Percentiles rank a stretch among this genome's conserved stretches.
phyloP scores from a whole-genome alignment of 257 asterid species.

The Solanum okadae region DNA sequence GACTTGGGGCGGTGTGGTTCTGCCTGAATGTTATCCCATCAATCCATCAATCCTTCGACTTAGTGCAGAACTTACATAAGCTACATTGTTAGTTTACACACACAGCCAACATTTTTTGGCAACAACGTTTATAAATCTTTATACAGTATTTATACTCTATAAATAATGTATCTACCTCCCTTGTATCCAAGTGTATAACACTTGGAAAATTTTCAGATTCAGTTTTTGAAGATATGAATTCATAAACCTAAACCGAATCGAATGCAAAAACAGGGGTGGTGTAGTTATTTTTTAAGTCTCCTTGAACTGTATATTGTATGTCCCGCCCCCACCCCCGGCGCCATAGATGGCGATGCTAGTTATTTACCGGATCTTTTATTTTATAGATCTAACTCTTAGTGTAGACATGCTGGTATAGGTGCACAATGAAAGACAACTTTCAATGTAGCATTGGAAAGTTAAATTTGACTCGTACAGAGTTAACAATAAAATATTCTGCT shows the following conservation, averaged over 20 bases:
- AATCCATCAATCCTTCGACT: slow-evolving; percentile 8
- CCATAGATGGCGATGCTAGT: background rate
- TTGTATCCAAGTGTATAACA: background rate
- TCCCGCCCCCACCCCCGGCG: background rate
- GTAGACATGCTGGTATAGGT: background rate
- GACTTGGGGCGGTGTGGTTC: slow-evolving; percentile 1
- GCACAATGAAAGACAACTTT: background rate
- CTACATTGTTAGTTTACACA: background rate
- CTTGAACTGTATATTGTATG: background rate
- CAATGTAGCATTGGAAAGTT: background rate
- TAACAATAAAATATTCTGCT: background rate
- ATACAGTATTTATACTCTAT: background rate
- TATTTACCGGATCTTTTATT: background rate
- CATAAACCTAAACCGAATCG: background rate
- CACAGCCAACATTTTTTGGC: background rate
- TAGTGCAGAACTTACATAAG: background rate
- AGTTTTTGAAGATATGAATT: too few species aligned
- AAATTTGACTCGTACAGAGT: background rate
- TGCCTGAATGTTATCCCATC: background rate
- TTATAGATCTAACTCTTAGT: background rate
- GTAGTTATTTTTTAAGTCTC: background rate
- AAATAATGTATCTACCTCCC: too few species aligned
- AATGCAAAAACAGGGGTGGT: background rate
- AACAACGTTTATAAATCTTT: too few species aligned
- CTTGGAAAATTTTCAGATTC: too few species aligned